phyloP scores from a whole-genome alignment of 768 basidiomycete genomes.

The Cubamyces sp. region DNA sequence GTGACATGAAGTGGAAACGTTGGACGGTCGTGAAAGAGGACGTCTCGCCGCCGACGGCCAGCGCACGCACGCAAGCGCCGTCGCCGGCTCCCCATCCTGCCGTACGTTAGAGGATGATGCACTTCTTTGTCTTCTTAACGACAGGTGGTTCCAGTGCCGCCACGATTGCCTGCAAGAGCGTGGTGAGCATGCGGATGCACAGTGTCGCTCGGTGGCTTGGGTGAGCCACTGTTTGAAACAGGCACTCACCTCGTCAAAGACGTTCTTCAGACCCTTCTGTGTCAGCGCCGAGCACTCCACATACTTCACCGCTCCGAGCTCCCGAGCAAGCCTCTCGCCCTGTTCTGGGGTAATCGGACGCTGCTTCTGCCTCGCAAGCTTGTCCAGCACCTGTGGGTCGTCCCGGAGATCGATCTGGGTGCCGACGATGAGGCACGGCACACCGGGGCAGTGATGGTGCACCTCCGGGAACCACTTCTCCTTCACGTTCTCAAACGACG shows the following conservation, averaged over 20 bases:
- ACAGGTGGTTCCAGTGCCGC: slow-evolving; percentile 98
- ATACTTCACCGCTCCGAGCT: slow-evolving; percentile 98
- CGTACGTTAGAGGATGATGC: slow-evolving; percentile 73
- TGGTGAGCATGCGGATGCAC: slow-evolving; percentile 4
- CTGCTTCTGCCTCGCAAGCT: slow-evolving; percentile 96
- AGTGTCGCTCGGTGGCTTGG: too few species aligned
- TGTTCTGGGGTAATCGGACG: slow-evolving; percentile 85
- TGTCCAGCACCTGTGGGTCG: slow-evolving; percentile 91
- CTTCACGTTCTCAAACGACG: slow-evolving; percentile 99
- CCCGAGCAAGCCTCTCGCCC: slow-evolving; percentile 94
- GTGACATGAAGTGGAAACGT: slow-evolving; percentile 33
- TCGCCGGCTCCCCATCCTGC: slow-evolving; percentile 35
- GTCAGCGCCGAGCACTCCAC: slow-evolving; percentile 99
- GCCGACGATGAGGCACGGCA: slow-evolving; percentile 98
- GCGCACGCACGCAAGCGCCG: not conserved
- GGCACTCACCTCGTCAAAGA: slow-evolving; percentile 93
- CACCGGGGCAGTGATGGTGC: slow-evolving; percentile 98
- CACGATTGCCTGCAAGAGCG: slow-evolving; percentile 79
- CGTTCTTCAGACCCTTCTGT: slow-evolving; percentile 99
- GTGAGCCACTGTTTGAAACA: not conserved
- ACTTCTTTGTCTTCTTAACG: slow-evolving; percentile 76
- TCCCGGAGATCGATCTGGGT: slow-evolving; percentile 98
- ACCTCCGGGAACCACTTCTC: slow-evolving; percentile 99
- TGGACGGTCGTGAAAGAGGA: slow-evolving; percentile 24
- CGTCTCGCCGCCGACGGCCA: slow-evolving; percentile 9